These are phyloP conservation scores for Fraxinus pennsylvanica DNA, from an alignment of 257 asterid genomes.

Conservation along the genomic window DNA sequence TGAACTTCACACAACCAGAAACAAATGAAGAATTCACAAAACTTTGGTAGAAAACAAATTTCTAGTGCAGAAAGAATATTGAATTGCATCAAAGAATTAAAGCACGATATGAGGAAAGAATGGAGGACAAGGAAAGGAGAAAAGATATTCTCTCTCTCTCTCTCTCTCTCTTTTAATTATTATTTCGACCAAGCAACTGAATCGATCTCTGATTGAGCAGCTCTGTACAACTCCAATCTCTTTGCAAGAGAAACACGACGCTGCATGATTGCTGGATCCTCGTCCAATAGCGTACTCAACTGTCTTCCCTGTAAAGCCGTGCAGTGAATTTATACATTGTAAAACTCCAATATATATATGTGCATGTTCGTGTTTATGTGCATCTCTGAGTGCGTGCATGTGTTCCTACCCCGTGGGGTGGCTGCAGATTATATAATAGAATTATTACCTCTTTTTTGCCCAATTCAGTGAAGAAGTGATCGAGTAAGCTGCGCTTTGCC, in stretches of 20 bases:
- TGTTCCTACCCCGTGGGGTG: too few species aligned
- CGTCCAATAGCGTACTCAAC: constrained; percentile 61
- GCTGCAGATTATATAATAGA: too few species aligned
- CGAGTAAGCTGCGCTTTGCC: constrained; percentile 75
- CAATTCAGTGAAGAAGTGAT: constrained; percentile 61
- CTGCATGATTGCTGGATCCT: constrained; percentile 79
- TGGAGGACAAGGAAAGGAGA: background rate
- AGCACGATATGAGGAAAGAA: background rate
- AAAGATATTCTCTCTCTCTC: background rate
- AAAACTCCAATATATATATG: too few species aligned
- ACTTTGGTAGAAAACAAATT: background rate
- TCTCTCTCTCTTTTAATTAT: too few species aligned
- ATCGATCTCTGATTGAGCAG: constrained; percentile 77
- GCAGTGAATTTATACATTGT: too few species aligned
- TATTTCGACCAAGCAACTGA: constrained; percentile 72
- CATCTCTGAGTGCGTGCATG: too few species aligned
- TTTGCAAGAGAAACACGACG: constrained; percentile 58
- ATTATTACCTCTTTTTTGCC: constrained; percentile 68
- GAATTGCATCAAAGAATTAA: background rate
- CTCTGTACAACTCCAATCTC: constrained; percentile 70
- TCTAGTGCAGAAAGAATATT: background rate
- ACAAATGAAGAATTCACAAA: background rate
- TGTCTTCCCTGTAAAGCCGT: constrained; percentile 45
- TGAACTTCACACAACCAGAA: too few species aligned
- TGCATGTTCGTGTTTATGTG: too few species aligned